A percentile compares a stretch with the other conserved stretches of the same genome.
Evolutionary conservation across 1,139 yeast species (phyloP).

Genomic region (Yarrowia galli): DNA sequence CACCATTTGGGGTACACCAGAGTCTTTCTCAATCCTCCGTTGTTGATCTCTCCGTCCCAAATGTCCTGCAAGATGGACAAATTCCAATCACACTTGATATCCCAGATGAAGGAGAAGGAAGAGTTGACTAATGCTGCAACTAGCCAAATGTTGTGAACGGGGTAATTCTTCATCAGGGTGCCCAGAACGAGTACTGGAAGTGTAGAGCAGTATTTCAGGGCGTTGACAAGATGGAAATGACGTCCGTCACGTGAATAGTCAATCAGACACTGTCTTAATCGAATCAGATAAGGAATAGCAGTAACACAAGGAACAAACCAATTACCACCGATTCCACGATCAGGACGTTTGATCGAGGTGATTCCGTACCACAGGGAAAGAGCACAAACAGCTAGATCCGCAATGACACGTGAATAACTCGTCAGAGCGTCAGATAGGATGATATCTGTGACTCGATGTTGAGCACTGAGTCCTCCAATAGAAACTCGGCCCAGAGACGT

Average conservation of each 20-base stretch:
- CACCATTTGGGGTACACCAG: constrained; percentile 50
- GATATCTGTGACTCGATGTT: constrained; percentile 74
- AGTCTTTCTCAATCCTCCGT: constrained; percentile 48
- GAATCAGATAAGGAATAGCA: constrained; percentile 69
- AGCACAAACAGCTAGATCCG: constrained; percentile 64
- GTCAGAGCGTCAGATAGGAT: constrained; percentile 81
- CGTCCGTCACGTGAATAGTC: constrained; percentile 66
- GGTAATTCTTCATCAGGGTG: constrained; percentile 41
- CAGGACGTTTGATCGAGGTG: constrained; percentile 48
- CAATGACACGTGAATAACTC: constrained; percentile 75
- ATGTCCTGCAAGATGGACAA: constrained; percentile 55
- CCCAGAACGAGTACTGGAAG: constrained; percentile 64
- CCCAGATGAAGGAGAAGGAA: constrained; percentile 85
- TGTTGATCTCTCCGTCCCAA: constrained; percentile 40
- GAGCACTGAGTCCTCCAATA: constrained; percentile 62
- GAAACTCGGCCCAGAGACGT: constrained; percentile 60
- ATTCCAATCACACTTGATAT: constrained; percentile 87
- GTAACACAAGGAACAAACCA: constrained; percentile 60
- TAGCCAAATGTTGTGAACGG: constrained; percentile 58
- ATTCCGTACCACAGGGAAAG: constrained; percentile 53
- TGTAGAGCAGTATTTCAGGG: constrained; percentile 74
- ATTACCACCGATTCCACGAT: constrained; percentile 51
- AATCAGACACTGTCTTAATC: constrained; percentile 79
- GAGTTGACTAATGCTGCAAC: constrained; percentile 67
- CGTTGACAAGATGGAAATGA: constrained; percentile 67